Conservation (phyloP, 2,329 filamentous ascomycete genomes). For the Ophiostoma angusticollis region DNA sequence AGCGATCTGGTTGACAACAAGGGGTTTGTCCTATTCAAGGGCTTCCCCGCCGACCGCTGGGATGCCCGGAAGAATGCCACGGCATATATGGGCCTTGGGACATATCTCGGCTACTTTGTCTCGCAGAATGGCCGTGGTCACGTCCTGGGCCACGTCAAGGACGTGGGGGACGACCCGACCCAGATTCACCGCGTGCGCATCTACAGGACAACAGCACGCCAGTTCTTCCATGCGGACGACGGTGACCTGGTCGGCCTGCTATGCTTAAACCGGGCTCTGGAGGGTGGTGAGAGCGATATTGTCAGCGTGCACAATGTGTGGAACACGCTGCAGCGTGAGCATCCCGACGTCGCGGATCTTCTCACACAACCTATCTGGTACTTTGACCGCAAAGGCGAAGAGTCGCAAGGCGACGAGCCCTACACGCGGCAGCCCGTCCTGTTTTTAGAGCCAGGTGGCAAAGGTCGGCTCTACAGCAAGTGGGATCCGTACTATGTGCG, state of each 20-base stretch:
- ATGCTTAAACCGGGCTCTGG: conserved; percentile 63
- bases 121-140: conserved; percentile 77
- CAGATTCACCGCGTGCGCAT: conserved; percentile 82
- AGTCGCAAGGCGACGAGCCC: conserved; percentile 57
- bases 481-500: conserved; percentile 85
- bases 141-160: conserved; percentile 80
- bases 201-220: conserved; percentile 73
- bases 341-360: conserved; percentile 65
- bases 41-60: conserved; percentile 67
- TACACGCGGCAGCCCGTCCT: conserved; percentile 62
- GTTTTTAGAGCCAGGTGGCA: conserved; percentile 58
- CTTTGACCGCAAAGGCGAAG: conserved; percentile 83
- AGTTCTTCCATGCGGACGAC: conserved; percentile 81
- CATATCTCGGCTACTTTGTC: conserved; percentile 77
- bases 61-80: conserved; percentile 66
- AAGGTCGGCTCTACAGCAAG: conserved; percentile 63
- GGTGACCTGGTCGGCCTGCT: conserved; percentile 72
- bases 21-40: conserved; percentile 82
- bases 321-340: conserved; percentile 62
- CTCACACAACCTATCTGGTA: conserved; percentile 76
- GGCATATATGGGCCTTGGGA: conserved; percentile 82
- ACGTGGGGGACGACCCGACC: conserved; percentile 66
- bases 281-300: conserved; percentile 75
- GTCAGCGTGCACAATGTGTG: conserved; percentile 68
- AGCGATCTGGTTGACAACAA: conserved; percentile 57